These are phyloP conservation scores for Ambispora gerdemannii DNA, from an alignment of 192 early-diverging fungal species.

Conservation along the genomic window DNA sequence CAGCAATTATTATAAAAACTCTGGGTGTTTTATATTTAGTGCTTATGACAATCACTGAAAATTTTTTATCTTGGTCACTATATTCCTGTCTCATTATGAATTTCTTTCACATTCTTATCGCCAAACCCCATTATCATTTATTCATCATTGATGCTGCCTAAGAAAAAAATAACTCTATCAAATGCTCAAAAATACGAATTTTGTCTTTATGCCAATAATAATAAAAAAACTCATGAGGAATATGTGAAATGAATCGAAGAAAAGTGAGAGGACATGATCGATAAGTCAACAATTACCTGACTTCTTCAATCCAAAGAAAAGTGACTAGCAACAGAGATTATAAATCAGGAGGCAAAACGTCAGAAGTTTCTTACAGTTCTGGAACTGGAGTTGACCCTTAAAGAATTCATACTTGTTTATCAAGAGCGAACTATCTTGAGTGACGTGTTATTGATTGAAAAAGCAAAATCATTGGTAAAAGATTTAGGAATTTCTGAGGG, in stretches of 20 bases:
- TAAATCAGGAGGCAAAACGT: neutral
- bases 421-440: constrained; percentile 16
- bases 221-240: constrained; percentile 15
- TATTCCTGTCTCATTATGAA: too few species aligned
- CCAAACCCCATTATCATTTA: neutral
- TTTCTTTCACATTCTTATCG: neutral
- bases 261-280: constrained; percentile 3
- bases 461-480: neutral
- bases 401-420: constrained; percentile 32
- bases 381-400: constrained; percentile 13
- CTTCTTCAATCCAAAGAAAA: constrained; percentile 24
- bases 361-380: constrained; percentile 8
- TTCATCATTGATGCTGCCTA: too few species aligned
- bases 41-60: too few species aligned
- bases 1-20: too few species aligned
- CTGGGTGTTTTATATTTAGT: too few species aligned
- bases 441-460: constrained; percentile 31
- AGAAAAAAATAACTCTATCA: constrained; percentile 16
- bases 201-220: constrained; percentile 14
- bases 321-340: constrained; percentile 4
- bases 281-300: neutral
- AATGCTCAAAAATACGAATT: constrained; percentile 27
- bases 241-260: constrained; percentile 30
- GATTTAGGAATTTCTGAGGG: constrained; percentile 25
- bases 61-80: too few species aligned